phyloP scores from a whole-genome alignment of 2,329 filamentous ascomycete genomes.

The Ambrosiella xylebori region DNA sequence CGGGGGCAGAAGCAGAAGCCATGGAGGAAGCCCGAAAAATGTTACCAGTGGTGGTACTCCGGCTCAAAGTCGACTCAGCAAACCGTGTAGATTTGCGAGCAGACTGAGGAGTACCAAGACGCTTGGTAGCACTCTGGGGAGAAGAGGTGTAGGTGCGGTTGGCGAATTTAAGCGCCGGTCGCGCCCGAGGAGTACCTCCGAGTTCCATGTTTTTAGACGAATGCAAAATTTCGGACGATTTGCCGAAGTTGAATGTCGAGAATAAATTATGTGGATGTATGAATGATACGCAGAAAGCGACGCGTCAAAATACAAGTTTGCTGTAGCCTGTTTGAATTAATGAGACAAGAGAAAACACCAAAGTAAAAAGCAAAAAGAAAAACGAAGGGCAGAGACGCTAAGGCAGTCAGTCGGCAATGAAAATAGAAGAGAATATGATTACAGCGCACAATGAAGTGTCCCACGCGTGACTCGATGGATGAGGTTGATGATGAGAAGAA shows the following conservation, averaged over 20 bases:
- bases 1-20: constrained; percentile 19
- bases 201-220: constrained; percentile 7
- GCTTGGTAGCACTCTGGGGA: constrained; percentile 15
- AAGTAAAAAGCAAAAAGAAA: constrained; percentile 1
- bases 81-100: constrained; percentile 18
- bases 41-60: constrained; percentile 23
- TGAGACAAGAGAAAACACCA: background rate
- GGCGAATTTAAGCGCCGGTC: constrained; percentile 27
- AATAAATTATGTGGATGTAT: background rate
- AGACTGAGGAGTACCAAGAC: constrained; percentile 24
- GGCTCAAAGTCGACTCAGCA: constrained; percentile 18
- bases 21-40: constrained; percentile 26
- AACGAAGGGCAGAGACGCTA: constrained; percentile 5
- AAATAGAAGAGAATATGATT: constrained; percentile 4
- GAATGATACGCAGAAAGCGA: background rate
- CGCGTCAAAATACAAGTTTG: constrained; percentile 1
- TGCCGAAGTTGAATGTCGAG: background rate
- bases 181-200: constrained; percentile 16
- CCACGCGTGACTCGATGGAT: constrained; percentile 10
- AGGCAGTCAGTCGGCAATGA: background rate
- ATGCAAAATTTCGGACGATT: background rate
- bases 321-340: background rate
- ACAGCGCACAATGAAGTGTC: background rate
- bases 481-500: background rate
- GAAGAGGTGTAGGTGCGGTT: constrained; percentile 24